Percentiles rank a stretch among this genome's conserved stretches.
Conservation (phyloP, 2,329 filamentous ascomycete species). For the Fusarium redolens region DNA sequence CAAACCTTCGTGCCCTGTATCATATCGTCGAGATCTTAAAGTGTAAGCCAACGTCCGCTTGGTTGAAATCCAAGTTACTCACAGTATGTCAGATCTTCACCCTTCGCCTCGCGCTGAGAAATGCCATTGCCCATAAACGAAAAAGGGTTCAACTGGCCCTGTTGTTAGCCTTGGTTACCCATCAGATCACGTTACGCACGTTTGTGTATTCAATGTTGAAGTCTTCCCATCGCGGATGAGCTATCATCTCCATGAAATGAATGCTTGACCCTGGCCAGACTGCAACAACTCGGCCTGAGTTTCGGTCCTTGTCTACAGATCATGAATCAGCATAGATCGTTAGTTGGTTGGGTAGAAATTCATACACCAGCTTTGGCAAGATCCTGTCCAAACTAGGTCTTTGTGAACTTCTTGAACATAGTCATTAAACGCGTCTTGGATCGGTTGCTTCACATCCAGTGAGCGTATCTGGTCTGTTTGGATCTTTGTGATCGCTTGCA, state of each 20-base stretch:
- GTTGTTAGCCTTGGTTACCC: fast-evolving
- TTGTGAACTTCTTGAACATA: background rate
- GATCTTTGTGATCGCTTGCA: background rate
- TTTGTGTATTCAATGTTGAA: background rate
- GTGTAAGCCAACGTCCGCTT: background rate
- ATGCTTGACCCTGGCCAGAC: background rate
- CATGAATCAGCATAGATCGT: fast-evolving
- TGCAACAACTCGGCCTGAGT: background rate
- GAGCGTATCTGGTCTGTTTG: background rate
- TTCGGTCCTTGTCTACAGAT: background rate
- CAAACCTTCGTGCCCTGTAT: fast-evolving
- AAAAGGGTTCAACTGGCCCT: background rate
- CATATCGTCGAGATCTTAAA: background rate
- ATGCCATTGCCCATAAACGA: background rate
- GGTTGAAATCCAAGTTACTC: too few relatives aligned
- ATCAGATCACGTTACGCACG: fast-evolving
- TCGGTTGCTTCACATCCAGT: background rate
- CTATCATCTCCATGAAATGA: background rate
- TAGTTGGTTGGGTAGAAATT: fast-evolving
- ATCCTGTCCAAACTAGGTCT: background rate
- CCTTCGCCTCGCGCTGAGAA: background rate
- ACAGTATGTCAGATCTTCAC: background rate
- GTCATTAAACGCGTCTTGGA: background rate
- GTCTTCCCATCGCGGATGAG: background rate
- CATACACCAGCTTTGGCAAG: background rate